Percentiles rank a stretch among this genome's conserved stretches.
Evolutionary conservation across 1,139 yeast genomes (phyloP).

Genomic region (Magnusiomyces ingens): DNA sequence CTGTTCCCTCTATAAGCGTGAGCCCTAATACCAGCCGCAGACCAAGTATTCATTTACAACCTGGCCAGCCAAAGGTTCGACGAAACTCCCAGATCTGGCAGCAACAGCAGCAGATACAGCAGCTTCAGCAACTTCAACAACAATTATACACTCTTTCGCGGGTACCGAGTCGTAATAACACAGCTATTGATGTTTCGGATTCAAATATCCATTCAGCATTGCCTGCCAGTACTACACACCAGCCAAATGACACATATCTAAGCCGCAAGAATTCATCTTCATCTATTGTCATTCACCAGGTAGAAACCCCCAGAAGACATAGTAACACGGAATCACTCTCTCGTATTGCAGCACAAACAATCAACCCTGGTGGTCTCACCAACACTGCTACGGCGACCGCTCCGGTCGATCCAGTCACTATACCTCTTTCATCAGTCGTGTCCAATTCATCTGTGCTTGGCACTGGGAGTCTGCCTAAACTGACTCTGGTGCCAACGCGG

Average conservation of each 20-base stretch:
- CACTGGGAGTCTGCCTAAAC: not conserved
- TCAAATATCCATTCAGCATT: not conserved
- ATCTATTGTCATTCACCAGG: not conserved
- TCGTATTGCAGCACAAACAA: not conserved
- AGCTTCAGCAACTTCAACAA: conserved; percentile 2
- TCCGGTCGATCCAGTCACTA: not conserved
- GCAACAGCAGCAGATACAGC: not conserved
- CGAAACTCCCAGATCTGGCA: not conserved
- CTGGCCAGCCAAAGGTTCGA: too few relatives aligned
- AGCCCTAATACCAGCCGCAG: too few relatives aligned
- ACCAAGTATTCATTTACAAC: too few relatives aligned
- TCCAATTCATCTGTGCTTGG: not conserved
- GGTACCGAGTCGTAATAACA: not conserved
- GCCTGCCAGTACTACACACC: not conserved
- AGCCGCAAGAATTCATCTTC: not conserved
- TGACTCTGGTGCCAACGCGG: not conserved
- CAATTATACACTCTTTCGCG: not conserved
- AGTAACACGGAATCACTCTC: not conserved
- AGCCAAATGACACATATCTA: not conserved
- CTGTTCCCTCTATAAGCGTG: too few relatives aligned
- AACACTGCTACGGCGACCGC: not conserved
- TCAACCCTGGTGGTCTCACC: not conserved
- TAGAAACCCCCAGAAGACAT: not conserved
- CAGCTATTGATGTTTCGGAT: not conserved
- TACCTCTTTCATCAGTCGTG: not conserved